Conservation (phyloP, 1,284 basidiomycete species). For the Cryptococcus depauperatus region DNA sequence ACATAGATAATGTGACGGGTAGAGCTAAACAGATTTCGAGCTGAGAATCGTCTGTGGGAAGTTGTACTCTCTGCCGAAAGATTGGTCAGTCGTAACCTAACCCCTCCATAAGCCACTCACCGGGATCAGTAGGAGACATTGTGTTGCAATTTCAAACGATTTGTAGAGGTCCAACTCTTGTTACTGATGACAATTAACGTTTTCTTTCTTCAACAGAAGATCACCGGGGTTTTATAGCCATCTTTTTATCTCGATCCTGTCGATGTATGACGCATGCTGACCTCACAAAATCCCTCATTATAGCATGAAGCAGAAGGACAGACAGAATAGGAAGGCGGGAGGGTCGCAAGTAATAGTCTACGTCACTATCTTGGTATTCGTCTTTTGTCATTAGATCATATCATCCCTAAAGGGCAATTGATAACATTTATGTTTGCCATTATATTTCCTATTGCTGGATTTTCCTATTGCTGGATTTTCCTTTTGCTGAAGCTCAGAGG, state of each 20-base stretch:
- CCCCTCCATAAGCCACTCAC: neutral
- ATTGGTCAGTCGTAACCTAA: neutral
- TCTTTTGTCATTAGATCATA: too few relatives aligned
- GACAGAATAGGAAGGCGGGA: too few relatives aligned
- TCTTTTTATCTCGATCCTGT: neutral
- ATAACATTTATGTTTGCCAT: too few relatives aligned
- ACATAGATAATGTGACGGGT: conserved; percentile 38
- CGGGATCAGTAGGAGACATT: neutral
- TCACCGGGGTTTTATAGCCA: neutral
- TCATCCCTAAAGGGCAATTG: too few relatives aligned
- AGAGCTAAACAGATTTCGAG: conserved; percentile 6
- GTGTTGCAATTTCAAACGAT: neutral
- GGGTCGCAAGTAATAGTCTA: too few relatives aligned
- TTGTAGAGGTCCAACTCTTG: too few relatives aligned
- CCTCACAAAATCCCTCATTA: neutral
- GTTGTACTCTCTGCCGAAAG: neutral
- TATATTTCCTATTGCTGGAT: too few relatives aligned
- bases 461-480: too few relatives aligned
- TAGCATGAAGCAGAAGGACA: too few relatives aligned
- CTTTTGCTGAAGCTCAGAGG: too few relatives aligned
- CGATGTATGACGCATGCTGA: neutral
- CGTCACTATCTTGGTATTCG: too few relatives aligned
- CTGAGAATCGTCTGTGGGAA: neutral
- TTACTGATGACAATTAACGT: neutral
- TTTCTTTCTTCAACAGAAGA: neutral